Evolutionary conservation across 2,329 filamentous ascomycete genomes (phyloP).

Genomic region (Aureobasidium sp.): DNA sequence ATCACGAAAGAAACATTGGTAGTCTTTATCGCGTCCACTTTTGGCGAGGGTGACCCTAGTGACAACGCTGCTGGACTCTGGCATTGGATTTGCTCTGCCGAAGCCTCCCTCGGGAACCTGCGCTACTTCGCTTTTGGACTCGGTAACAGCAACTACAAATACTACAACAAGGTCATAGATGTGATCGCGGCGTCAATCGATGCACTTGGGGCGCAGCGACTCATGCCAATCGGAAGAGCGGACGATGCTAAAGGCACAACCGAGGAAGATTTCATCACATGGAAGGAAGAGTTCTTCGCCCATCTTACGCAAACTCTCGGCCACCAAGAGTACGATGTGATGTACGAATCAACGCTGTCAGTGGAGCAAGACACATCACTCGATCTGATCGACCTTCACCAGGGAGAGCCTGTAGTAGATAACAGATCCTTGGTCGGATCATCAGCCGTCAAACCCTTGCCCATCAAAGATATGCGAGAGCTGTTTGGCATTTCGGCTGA

Average conservation of each 20-base stretch:
- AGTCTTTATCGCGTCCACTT: conserved; percentile 25
- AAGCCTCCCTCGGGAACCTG: conserved; percentile 22
- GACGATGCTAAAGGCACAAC: conserved; percentile 37
- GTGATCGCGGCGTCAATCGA: conserved; percentile 29
- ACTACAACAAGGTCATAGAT: conserved; percentile 39
- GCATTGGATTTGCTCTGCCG: conserved; percentile 1
- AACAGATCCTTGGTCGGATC: background rate
- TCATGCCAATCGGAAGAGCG: conserved; percentile 31
- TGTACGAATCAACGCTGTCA: conserved; percentile 29
- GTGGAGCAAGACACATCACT: conserved; percentile 23
- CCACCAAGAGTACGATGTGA: conserved; percentile 28
- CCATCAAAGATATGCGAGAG: conserved; percentile 28
- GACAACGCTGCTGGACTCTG: conserved; percentile 46
- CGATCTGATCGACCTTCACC: conserved; percentile 24
- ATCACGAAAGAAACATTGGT: conserved; percentile 19
- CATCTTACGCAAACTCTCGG: conserved; percentile 28
- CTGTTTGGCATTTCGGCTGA: conserved; percentile 28
- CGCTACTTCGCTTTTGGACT: conserved; percentile 63
- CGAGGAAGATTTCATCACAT: conserved; percentile 38
- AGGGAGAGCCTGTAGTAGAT: conserved; percentile 22
- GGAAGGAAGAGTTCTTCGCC: conserved; percentile 33
- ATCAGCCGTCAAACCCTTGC: conserved; percentile 21
- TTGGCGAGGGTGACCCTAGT: conserved; percentile 29
- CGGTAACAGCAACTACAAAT: conserved; percentile 97
- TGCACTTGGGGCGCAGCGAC: conserved; percentile 27